Percentiles rank a stretch among this genome's conserved stretches.
Conservation (phyloP, 495 filamentous ascomycete genomes). For the Penicillium simplicissimum region DNA sequence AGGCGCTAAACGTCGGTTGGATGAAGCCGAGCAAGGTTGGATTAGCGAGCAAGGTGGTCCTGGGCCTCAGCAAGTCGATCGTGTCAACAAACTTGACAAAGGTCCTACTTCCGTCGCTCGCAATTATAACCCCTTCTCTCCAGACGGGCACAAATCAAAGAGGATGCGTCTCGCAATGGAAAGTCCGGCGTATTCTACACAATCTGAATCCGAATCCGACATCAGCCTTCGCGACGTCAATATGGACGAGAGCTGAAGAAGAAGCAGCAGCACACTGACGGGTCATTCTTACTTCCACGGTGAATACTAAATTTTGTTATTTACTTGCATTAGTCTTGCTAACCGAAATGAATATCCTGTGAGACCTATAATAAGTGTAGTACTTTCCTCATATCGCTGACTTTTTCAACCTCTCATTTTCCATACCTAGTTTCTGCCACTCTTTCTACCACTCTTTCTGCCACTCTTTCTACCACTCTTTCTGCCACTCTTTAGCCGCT, state of each 20-base stretch:
- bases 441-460: too few relatives aligned
- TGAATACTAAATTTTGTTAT: too few relatives aligned
- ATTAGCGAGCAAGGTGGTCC: background rate
- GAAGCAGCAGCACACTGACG: too few relatives aligned
- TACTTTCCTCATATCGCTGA: too few relatives aligned
- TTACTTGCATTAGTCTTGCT: too few relatives aligned
- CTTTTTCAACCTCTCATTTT: too few relatives aligned
- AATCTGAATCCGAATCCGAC: background rate
- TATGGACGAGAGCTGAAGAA: background rate
- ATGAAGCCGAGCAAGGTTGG: background rate
- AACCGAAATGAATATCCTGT: too few relatives aligned
- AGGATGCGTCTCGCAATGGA: background rate
- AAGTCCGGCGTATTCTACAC: background rate
- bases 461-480: too few relatives aligned
- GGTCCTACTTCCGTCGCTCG: background rate
- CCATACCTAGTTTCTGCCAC: too few relatives aligned
- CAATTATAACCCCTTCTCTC: background rate
- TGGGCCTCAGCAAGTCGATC: background rate
- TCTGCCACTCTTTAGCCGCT: too few relatives aligned
- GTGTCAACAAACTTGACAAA: background rate
- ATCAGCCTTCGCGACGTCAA: background rate
- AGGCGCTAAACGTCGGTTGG: background rate
- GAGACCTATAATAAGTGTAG: too few relatives aligned
- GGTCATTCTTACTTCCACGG: too few relatives aligned
- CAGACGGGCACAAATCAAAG: background rate